phyloP scores from a whole-genome alignment of 108 stramenopile species.

The Nitzschia putrida region DNA sequence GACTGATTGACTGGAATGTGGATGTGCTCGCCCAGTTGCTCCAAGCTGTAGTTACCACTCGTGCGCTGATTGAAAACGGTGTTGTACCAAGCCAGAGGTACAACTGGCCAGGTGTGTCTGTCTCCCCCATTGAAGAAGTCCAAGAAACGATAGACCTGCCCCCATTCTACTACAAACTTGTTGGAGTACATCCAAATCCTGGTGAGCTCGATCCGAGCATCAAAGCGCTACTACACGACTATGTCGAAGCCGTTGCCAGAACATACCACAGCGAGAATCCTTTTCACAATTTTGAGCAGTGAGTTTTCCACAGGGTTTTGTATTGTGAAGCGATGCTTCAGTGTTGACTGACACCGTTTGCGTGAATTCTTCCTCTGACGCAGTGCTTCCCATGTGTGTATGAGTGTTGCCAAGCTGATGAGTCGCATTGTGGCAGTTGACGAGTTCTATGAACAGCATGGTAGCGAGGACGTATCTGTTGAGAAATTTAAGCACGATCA shows the following conservation, averaged over 20 bases:
- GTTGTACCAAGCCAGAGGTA: too few species aligned
- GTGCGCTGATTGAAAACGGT: not conserved
- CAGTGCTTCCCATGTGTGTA: constrained; percentile 12
- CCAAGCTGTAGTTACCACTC: not conserved
- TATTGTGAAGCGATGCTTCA: too few species aligned
- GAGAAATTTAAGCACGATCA: not conserved
- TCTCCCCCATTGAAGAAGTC: constrained; percentile 29
- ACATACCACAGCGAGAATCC: constrained; percentile 28
- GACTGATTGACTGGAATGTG: constrained; percentile 16
- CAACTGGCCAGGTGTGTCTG: too few species aligned
- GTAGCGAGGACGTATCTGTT: not conserved
- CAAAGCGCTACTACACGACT: not conserved
- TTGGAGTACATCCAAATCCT: not conserved
- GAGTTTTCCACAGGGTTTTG: too few species aligned
- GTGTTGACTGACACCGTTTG: too few species aligned
- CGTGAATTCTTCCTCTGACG: too few species aligned
- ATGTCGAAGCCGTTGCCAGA: not conserved
- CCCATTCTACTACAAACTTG: not conserved
- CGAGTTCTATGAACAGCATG: not conserved
- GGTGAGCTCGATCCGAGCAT: not conserved
- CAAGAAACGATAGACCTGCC: constrained; percentile 36
- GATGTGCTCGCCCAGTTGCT: constrained; percentile 2
- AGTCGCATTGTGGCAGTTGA: constrained; percentile 6
- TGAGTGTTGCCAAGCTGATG: constrained; percentile 16
- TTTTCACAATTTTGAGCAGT: constrained; percentile 70